Evolutionary conservation across 306 rosid genomes (phyloP).

Genomic region (Cicer yamashitae): DNA sequence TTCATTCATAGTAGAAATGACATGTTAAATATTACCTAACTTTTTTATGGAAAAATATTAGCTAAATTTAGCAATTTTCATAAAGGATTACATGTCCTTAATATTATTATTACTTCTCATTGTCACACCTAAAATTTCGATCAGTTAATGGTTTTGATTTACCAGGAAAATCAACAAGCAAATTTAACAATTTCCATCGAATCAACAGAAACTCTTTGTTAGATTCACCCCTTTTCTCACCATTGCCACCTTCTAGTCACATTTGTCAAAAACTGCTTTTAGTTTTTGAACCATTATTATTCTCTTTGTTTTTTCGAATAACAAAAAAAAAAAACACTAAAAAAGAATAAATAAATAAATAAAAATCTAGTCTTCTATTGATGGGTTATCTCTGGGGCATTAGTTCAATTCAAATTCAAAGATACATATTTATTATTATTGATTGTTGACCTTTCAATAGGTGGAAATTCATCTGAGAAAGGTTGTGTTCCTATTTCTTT

Average conservation of each 20-base stretch:
- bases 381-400: conserved; percentile 44
- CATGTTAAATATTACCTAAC: conserved; percentile 17
- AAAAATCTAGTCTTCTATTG: conserved; percentile 9
- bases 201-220: conserved; percentile 51
- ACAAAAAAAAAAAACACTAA: conserved; percentile 24
- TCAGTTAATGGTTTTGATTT: conserved; percentile 55
- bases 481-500: conserved; percentile 13
- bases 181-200: conserved; percentile 51
- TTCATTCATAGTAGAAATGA: conserved; percentile 30
- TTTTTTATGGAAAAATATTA: background rate
- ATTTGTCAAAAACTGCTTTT: conserved; percentile 56
- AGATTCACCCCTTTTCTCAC: conserved; percentile 50
- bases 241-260: conserved; percentile 47
- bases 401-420: conserved; percentile 21
- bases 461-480: conserved; percentile 21
- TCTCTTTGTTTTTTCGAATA: conserved; percentile 34
- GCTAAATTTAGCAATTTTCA: conserved; percentile 36
- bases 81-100: conserved; percentile 17
- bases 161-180: conserved; percentile 38
- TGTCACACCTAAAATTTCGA: conserved; percentile 64
- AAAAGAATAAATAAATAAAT: background rate
- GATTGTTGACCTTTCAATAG: conserved; percentile 39
- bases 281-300: conserved; percentile 53
- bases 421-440: conserved; percentile 32
- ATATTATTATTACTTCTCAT: conserved; percentile 10